Conservation (phyloP, 2,329 filamentous ascomycete genomes). For the Penicillium sp. region DNA sequence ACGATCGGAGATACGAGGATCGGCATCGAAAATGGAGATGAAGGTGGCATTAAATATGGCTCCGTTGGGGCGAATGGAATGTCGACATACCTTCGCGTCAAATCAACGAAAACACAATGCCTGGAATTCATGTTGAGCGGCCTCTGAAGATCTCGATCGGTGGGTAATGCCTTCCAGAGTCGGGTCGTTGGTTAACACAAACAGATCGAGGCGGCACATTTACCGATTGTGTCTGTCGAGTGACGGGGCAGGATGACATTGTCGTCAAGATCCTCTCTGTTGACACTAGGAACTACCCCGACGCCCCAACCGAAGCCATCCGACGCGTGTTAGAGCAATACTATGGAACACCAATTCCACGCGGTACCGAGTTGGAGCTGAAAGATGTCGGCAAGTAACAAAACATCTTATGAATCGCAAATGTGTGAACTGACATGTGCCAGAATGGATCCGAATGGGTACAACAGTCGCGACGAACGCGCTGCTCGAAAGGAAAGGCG, state of each 20-base stretch:
- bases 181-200: too few relatives aligned
- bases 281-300: slow-evolving; percentile 86
- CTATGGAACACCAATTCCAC: slow-evolving; percentile 72
- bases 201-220: slow-evolving; percentile 1
- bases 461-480: slow-evolving; percentile 95
- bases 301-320: slow-evolving; percentile 90
- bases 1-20: too few relatives aligned
- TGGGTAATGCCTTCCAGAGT: too few relatives aligned
- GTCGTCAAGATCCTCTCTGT: slow-evolving; percentile 88
- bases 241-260: not conserved
- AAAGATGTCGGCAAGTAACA: slow-evolving; percentile 69
- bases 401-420: too few relatives aligned
- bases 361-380: slow-evolving; percentile 78
- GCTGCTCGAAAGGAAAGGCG: slow-evolving; percentile 85
- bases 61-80: too few relatives aligned
- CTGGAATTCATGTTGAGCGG: too few relatives aligned
- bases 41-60: too few relatives aligned
- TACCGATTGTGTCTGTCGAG: not conserved
- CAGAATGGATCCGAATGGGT: slow-evolving; percentile 83
- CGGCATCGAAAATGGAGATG: too few relatives aligned
- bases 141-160: too few relatives aligned
- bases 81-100: too few relatives aligned
- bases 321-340: slow-evolving; percentile 82
- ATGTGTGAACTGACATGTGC: too few relatives aligned
- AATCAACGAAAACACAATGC: too few relatives aligned